Evolutionary conservation across 2,329 filamentous ascomycete genomes (phyloP).

Genomic region (Arthrobotrys musiformis): DNA sequence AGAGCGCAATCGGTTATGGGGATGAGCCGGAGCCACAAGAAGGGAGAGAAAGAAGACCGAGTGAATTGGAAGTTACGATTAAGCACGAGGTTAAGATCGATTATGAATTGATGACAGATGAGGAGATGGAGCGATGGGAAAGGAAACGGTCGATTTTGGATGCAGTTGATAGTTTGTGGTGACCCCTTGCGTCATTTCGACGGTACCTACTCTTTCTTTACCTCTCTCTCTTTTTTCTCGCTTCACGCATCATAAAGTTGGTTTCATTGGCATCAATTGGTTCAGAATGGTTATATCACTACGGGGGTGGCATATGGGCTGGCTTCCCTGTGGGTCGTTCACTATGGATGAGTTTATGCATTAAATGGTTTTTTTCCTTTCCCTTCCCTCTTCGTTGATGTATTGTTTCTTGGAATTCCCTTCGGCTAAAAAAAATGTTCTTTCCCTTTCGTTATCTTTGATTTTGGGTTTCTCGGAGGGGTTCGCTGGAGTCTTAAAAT

Average conservation of each 20-base stretch:
- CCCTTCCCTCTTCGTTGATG: neutral
- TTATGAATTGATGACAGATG: constrained; percentile 51
- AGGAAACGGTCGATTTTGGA: constrained; percentile 39
- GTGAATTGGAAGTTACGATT: constrained; percentile 37
- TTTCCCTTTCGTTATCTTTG: neutral
- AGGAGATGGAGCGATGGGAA: constrained; percentile 49
- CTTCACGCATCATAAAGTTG: too few relatives aligned
- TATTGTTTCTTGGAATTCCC: neutral
- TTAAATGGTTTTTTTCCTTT: neutral
- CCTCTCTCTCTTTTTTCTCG: neutral
- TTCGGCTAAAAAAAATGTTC: too few relatives aligned
- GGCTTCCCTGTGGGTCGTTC: neutral
- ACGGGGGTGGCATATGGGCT: neutral
- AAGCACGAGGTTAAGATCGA: constrained; percentile 50
- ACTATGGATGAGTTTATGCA: neutral
- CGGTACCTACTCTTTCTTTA: neutral
- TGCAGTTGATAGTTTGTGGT: constrained; percentile 50
- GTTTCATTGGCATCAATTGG: neutral
- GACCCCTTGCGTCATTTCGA: neutral
- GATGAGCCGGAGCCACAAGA: neutral
- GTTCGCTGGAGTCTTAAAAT: neutral
- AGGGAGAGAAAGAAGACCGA: neutral
- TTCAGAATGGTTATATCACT: neutral
- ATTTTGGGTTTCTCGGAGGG: neutral
- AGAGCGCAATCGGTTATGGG: neutral